Evolutionary conservation across 2,329 filamentous ascomycete species (phyloP).

Genomic region (Cytospora piceicola): DNA sequence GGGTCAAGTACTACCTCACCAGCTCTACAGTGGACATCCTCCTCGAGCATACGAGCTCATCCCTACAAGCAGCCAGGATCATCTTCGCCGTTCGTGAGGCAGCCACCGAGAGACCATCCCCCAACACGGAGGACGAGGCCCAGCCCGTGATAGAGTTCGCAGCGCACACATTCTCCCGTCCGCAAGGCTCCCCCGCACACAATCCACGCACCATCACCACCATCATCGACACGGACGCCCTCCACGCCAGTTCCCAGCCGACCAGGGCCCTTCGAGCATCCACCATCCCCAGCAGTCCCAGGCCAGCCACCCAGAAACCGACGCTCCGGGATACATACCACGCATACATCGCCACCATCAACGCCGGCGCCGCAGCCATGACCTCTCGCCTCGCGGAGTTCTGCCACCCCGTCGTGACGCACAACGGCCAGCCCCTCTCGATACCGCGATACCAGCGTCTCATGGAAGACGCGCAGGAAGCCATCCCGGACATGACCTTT

Average conservation of each 20-base stretch:
- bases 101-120: not conserved
- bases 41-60: not conserved
- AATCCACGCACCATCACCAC: not conserved
- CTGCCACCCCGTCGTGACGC: slow-evolving; percentile 37
- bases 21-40: not conserved
- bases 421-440: slow-evolving; percentile 38
- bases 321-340: slow-evolving; percentile 35
- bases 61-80: slow-evolving; percentile 16
- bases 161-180: slow-evolving; percentile 9
- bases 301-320: not conserved
- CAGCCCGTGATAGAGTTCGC: not conserved
- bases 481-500: slow-evolving; percentile 38
- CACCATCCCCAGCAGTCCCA: not conserved
- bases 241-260: not conserved
- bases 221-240: slow-evolving; percentile 15
- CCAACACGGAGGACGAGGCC: not conserved
- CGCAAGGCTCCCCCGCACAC: not conserved
- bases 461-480: slow-evolving; percentile 37
- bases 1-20: not conserved
- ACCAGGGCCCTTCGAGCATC: not conserved
- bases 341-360: slow-evolving; percentile 41
- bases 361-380: slow-evolving; percentile 36
- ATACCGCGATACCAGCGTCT: slow-evolving; percentile 37
- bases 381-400: slow-evolving; percentile 34
- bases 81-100: slow-evolving; percentile 9